A percentile compares a stretch with the other conserved stretches of the same genome.
phyloP scores from a whole-genome alignment of 495 filamentous ascomycete genomes.

The Staphylotrichum tortipilum region DNA sequence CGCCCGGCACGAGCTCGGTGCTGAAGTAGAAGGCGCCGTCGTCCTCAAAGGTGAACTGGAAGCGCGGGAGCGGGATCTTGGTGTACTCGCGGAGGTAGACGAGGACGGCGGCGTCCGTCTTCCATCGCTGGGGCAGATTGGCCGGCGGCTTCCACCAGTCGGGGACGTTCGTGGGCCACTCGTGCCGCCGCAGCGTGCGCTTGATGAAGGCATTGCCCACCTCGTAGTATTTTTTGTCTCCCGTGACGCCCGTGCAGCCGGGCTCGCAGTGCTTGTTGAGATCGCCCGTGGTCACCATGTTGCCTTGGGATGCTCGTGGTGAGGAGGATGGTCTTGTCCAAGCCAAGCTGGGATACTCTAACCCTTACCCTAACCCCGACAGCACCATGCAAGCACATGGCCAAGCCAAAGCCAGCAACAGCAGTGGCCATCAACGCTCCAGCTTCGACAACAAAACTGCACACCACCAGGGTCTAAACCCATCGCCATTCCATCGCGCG shows the following conservation, averaged over 20 bases:
- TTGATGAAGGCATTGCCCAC: not conserved
- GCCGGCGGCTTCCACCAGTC: not conserved
- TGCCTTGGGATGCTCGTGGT: too few species aligned
- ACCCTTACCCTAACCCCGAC: too few species aligned
- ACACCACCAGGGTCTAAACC: too few species aligned
- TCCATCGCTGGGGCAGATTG: not conserved
- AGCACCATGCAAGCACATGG: not conserved
- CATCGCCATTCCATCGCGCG: not conserved
- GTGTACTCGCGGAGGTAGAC: not conserved
- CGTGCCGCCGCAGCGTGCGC: not conserved
- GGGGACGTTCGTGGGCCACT: not conserved
- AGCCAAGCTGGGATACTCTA: too few species aligned
- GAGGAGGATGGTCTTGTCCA: too few species aligned
- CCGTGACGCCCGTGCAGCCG: not conserved
- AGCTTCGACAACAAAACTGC: not conserved
- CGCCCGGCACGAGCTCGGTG: not conserved
- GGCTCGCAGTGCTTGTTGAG: too few species aligned
- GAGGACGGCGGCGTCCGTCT: not conserved
- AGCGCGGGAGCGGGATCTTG: slow-evolving; percentile 1
- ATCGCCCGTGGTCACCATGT: too few species aligned
- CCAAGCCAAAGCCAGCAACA: too few species aligned
- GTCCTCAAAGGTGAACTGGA: slow-evolving; percentile 5
- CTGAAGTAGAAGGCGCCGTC: slow-evolving; percentile 4
- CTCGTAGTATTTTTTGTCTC: slow-evolving; percentile 2
- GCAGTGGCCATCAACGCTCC: not conserved